Evolutionary conservation across 345 rosid genomes (phyloP).

Genomic region (Kernera saxatilis): DNA sequence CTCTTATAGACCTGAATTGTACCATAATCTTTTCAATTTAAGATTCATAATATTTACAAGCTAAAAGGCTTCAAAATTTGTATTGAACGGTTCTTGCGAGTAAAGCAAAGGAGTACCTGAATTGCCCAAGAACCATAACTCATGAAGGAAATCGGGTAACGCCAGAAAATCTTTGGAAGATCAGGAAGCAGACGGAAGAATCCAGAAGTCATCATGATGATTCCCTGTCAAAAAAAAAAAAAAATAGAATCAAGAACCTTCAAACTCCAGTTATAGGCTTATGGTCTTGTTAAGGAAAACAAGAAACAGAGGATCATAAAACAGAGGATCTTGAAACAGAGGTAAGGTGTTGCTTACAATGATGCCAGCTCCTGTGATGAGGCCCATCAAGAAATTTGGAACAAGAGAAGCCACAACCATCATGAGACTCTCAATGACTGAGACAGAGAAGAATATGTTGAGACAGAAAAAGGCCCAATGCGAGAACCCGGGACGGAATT

Average conservation of each 20-base stretch:
- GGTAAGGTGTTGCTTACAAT: slow-evolving; percentile 42
- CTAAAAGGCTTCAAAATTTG: neutral
- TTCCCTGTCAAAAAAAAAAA: slow-evolving; percentile 39
- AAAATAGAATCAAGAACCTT: neutral
- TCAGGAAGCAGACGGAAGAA: slow-evolving; percentile 71
- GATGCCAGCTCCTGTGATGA: slow-evolving; percentile 66
- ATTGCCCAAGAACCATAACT: slow-evolving; percentile 75
- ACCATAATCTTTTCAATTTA: neutral
- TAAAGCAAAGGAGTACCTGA: slow-evolving; percentile 42
- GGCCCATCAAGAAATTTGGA: slow-evolving; percentile 77
- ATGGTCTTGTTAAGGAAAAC: neutral
- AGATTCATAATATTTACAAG: neutral
- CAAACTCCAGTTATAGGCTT: neutral
- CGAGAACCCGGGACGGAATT: slow-evolving; percentile 49
- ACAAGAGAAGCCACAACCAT: slow-evolving; percentile 83
- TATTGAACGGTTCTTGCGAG: neutral
- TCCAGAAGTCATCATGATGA: slow-evolving; percentile 88
- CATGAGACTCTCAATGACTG: slow-evolving; percentile 82
- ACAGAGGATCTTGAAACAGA: slow-evolving; percentile 2
- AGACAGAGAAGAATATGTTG: slow-evolving; percentile 54
- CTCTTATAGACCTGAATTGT: neutral
- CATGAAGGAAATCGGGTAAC: slow-evolving; percentile 67
- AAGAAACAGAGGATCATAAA: neutral
- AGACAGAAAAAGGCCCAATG: slow-evolving; percentile 57
- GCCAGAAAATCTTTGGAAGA: slow-evolving; percentile 78